Evolutionary conservation across 495 filamentous ascomycete genomes (phyloP).

Genomic region (Trichocladium uniseriatum): DNA sequence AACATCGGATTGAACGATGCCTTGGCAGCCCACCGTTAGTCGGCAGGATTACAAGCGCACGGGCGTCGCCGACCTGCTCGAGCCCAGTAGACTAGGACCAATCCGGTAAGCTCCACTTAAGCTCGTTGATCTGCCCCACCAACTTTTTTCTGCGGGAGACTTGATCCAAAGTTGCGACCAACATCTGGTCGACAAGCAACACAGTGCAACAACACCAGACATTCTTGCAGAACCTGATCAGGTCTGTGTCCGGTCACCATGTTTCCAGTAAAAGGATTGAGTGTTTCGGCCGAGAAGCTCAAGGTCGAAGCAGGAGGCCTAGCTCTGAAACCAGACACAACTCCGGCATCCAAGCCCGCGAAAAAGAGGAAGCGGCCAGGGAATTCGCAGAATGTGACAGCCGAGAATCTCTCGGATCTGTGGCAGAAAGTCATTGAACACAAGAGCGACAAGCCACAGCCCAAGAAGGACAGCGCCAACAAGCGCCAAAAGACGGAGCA

Average conservation of each 20-base stretch:
- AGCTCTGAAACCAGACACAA: conserved; percentile 19
- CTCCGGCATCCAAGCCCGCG: conserved; percentile 22
- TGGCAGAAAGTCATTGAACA: conserved; percentile 74
- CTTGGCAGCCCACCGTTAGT: too few relatives aligned
- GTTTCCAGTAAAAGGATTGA: conserved; percentile 93
- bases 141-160: conserved; percentile 3
- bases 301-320: conserved; percentile 57
- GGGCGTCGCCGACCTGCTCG: too few relatives aligned
- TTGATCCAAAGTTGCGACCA: background rate
- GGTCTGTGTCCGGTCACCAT: conserved; percentile 38
- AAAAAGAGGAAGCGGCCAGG: conserved; percentile 55
- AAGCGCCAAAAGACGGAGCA: conserved; percentile 11
- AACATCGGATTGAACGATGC: too few relatives aligned
- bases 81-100: too few relatives aligned
- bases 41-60: too few relatives aligned
- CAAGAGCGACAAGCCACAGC: conserved; percentile 29
- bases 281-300: conserved; percentile 57
- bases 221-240: background rate
- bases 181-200: background rate
- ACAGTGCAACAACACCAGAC: background rate
- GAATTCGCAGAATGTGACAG: conserved; percentile 46
- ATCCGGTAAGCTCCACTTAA: too few relatives aligned
- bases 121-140: conserved; percentile 12
- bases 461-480: conserved; percentile 27
- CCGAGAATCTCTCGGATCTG: conserved; percentile 62